Base-by-base conservation (phyloP, 345 rosid species). In the Moricandia arvensis region DNA sequence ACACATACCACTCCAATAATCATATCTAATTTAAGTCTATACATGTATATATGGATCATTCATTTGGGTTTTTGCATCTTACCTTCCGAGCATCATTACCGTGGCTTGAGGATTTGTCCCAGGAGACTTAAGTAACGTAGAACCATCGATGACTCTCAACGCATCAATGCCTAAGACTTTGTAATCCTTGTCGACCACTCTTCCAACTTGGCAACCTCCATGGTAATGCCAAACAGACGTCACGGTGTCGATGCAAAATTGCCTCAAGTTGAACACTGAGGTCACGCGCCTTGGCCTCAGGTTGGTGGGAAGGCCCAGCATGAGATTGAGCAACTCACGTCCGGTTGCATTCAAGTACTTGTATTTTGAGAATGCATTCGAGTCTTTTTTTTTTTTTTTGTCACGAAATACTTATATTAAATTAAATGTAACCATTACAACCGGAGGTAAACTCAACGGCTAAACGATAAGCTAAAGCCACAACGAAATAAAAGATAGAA, bases 11-110 rank as follows among this genome's bases (percentile, higher is more conserved):
- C 9, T 55, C 27, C 13, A 60, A 24, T 15, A 53, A 30, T 78
- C 33, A 45, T 61, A 3, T 54, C 6, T 68, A 9, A 17, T 33
- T 57, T 26, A 57, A 15, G 63, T 17, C 21, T 43, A 13, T 9
- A 33, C n/a, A 37, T 18, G 8, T 21, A 29, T 63, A 2, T 47
- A 66, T 18, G 11, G 17, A 62, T 34, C 27, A 61, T 57, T 71
- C 18, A 61, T 57, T 71, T 29, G 1, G 2, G 12, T 8, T 16
- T 21, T 10, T 31, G 0, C 24, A n/a, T 31, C 57, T 71, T 75
- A 90, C 96, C 92, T 90, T 84, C 92, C 90, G 16, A 90, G 87
- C 92, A 90, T 88, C 95, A 90, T 87, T 21, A 85, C 73, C 7
- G 95, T 86, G 27, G 92, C 92, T 70, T 89, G 92, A 51, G 90